phyloP scores from a whole-genome alignment of 129 eudicot species.

The Arctium minus region DNA sequence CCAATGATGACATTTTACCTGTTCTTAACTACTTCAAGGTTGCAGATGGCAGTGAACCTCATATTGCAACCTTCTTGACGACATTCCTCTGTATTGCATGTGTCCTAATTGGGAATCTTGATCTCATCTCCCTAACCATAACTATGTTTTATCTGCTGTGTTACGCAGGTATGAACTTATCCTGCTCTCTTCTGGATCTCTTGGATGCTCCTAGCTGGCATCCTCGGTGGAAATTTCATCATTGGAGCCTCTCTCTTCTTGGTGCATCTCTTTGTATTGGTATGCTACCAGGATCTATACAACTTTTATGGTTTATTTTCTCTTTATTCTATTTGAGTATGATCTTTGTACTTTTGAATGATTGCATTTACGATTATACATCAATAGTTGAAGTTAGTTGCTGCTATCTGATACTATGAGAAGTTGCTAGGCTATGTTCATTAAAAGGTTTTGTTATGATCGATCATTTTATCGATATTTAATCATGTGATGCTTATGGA shows the following conservation, averaged over 20 bases:
- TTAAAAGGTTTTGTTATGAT: neutral
- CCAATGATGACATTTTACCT: constrained; percentile 95
- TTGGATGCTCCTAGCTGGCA: constrained; percentile 99
- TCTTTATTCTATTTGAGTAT: neutral
- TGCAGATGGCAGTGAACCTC: constrained; percentile 90
- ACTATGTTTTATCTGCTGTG: constrained; percentile 97
- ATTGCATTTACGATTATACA: neutral
- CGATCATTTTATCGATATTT: neutral
- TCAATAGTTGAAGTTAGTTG: neutral
- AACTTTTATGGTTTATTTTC: constrained; percentile 5
- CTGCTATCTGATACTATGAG: neutral
- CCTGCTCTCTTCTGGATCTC: constrained; percentile 96
- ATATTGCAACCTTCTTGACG: constrained; percentile 89
- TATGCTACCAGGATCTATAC: constrained; percentile 20
- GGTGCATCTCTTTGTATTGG: constrained; percentile 94
- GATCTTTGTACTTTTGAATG: neutral
- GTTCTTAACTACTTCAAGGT: constrained; percentile 96
- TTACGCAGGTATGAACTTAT: constrained; percentile 94
- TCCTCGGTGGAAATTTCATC: constrained; percentile 99
- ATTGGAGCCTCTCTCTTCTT: constrained; percentile 98
- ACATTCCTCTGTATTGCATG: constrained; percentile 95
- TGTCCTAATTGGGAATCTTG: constrained; percentile 89
- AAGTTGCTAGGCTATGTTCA: neutral
- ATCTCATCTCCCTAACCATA: constrained; percentile 89
- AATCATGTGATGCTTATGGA: neutral